phyloP scores from a whole-genome alignment of 2,329 filamentous ascomycete species.

The Claviceps monticola region DNA sequence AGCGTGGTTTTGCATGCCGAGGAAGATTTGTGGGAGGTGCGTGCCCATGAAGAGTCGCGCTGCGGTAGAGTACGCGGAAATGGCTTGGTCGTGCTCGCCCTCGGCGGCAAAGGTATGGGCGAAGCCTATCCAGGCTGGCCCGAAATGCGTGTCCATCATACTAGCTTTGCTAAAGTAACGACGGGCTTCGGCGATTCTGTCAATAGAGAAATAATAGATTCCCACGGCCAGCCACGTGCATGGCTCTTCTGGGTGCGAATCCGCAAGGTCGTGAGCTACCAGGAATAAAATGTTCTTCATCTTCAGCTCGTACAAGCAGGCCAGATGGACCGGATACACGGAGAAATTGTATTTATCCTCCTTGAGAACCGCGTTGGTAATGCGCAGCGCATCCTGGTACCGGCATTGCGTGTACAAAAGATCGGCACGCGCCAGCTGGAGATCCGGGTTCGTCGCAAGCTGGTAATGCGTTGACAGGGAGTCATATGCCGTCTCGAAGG shows the following conservation, averaged over 20 bases:
- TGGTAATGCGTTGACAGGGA: constrained; percentile 90
- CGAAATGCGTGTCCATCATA: constrained; percentile 95
- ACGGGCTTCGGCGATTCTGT: constrained; percentile 81
- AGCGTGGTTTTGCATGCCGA: constrained; percentile 96
- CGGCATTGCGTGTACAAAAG: constrained; percentile 89
- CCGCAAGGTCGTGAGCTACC: constrained; percentile 81
- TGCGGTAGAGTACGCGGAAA: constrained; percentile 92
- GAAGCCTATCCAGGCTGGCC: constrained; percentile 96
- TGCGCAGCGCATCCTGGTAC: constrained; percentile 71
- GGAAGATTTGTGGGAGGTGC: constrained; percentile 85
- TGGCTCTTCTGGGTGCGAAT: constrained; percentile 80
- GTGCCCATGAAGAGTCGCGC: constrained; percentile 92
- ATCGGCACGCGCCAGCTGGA: constrained; percentile 80
- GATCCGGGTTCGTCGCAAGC: constrained; percentile 72
- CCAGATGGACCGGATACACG: constrained; percentile 81
- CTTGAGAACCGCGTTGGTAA: constrained; percentile 72
- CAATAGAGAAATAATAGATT: constrained; percentile 83
- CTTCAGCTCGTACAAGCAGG: constrained; percentile 76
- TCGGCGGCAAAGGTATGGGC: constrained; percentile 96
- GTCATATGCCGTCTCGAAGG: constrained; percentile 76
- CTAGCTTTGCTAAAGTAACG: constrained; percentile 96
- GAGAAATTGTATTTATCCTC: constrained; percentile 80
- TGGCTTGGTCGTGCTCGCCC: constrained; percentile 95
- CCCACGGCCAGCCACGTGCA: constrained; percentile 91
- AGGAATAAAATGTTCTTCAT: constrained; percentile 84